Base-by-base conservation (phyloP, 805 yeast species). In the Starmera caribaea region DNA sequence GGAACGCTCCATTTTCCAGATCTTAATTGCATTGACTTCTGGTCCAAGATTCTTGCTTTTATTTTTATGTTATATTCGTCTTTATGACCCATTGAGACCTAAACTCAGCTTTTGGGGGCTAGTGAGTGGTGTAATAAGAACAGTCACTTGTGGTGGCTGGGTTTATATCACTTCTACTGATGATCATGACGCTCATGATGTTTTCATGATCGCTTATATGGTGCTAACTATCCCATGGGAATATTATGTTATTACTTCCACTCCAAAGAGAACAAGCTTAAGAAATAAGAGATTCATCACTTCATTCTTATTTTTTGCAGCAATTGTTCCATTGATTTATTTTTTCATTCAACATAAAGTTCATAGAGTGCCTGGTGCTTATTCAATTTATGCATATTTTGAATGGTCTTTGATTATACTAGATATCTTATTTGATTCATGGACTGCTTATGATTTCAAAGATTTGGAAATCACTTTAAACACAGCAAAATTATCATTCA, bases 121-220 rank as follows among this genome's bases (percentile, higher is more conserved):
- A n/a, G 36, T 73, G 3, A 54, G 76, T 5, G 98, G 98, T n/a
- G 43, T 84, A 2, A 39, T 84, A n/a, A 76, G 98, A 61, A 92
- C 98, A 0, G 73, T 92, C 41, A 81, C 96, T 2, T 92, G 97
- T 55, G 98, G 98, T 55, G 97, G 97, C 11, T 92, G 97, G 97
- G 95, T 94, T 8, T 92, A 92, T 57, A 83, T 92, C 46, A 92
- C 98, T 2, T 84, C 96, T 7, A 87, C 97, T 1, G 98, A 92
- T 59, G 96, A 92, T 58, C 97, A 90, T 51, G 96, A 90, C 61
- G 79, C 81, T 66, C 98, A 92, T 58, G 97, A 92, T 55, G 76
- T 92, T 34, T 90, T 90, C 58, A 92, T 92, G 98, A 87, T 92
- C 44, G 58, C 81, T 24, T 92, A 92, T 62, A 82, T 92, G 42